These are phyloP conservation scores for Myriosclerotinia curreyana DNA, from an alignment of 2,329 filamentous ascomycete species.

Conservation along the genomic window DNA sequence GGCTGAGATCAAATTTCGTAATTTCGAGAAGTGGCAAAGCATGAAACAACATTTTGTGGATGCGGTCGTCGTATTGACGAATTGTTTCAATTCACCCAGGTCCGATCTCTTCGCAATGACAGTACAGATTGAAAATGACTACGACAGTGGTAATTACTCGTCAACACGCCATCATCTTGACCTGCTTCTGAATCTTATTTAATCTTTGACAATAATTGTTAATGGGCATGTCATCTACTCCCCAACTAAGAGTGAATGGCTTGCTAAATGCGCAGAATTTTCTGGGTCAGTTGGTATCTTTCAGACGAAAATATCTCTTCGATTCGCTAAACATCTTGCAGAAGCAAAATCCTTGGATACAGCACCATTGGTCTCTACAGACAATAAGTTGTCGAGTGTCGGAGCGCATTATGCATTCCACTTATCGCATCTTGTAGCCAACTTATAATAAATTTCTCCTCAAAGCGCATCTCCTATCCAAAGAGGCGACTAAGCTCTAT, in stretches of 20 bases:
- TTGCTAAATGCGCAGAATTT: neutral
- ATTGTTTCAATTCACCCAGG: neutral
- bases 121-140: neutral
- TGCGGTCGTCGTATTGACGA: too few species aligned
- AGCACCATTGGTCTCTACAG: neutral
- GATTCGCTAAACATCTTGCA: neutral
- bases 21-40: neutral
- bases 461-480: neutral
- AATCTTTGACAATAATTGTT: neutral
- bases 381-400: neutral
- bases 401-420: neutral
- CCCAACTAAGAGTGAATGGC: neutral
- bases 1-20: neutral
- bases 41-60: neutral
- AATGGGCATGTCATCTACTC: neutral
- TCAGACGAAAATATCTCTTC: neutral
- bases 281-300: neutral
- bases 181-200: neutral
- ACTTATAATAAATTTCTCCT: neutral
- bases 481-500: neutral
- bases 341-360: neutral
- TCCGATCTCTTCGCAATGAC: neutral
- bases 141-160: too few species aligned
- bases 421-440: neutral
- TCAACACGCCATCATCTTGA: too few species aligned